Evolutionary conservation across 2,329 filamentous ascomycete genomes (phyloP).

Genomic region (Colletotrichum sp.): DNA sequence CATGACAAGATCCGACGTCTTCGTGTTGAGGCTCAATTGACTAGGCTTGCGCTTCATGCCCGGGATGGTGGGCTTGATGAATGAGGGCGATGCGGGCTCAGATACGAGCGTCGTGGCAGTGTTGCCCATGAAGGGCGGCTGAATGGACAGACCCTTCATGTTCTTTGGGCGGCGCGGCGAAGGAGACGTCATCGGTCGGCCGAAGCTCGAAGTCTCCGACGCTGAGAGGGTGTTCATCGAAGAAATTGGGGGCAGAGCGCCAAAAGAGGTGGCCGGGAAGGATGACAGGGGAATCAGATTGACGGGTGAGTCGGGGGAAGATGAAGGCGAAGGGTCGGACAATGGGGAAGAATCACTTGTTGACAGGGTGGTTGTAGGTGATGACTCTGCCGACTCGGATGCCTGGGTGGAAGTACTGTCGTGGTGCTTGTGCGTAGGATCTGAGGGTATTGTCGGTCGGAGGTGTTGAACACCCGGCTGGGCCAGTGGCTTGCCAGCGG

Average conservation of each 20-base stretch:
- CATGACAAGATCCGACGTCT: conserved; percentile 61
- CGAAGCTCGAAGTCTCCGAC: conserved; percentile 42
- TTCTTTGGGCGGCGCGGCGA: conserved; percentile 78
- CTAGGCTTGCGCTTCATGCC: conserved; percentile 77
- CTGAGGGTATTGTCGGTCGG: conserved; percentile 44
- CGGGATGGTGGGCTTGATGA: conserved; percentile 81
- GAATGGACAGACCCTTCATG: conserved; percentile 83
- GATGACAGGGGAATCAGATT: conserved; percentile 75
- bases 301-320: conserved; percentile 88
- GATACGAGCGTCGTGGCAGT: conserved; percentile 54
- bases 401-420: conserved; percentile 80
- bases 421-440: conserved; percentile 70
- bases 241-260: conserved; percentile 37
- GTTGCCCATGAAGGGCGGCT: conserved; percentile 60
- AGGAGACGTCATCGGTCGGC: conserved; percentile 70
- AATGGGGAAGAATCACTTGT: conserved; percentile 91
- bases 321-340: conserved; percentile 88
- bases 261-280: conserved; percentile 68
- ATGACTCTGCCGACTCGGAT: conserved; percentile 89
- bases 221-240: conserved; percentile 54
- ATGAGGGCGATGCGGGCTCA: conserved; percentile 75
- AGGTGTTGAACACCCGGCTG: conserved; percentile 40
- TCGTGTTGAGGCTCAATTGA: conserved; percentile 78
- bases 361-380: conserved; percentile 91
- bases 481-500: conserved; percentile 38